A percentile compares a stretch with the other conserved stretches of the same genome.
Conservation (phyloP, 73 alveolate genomes). For the Paramecium biaurelia region DNA sequence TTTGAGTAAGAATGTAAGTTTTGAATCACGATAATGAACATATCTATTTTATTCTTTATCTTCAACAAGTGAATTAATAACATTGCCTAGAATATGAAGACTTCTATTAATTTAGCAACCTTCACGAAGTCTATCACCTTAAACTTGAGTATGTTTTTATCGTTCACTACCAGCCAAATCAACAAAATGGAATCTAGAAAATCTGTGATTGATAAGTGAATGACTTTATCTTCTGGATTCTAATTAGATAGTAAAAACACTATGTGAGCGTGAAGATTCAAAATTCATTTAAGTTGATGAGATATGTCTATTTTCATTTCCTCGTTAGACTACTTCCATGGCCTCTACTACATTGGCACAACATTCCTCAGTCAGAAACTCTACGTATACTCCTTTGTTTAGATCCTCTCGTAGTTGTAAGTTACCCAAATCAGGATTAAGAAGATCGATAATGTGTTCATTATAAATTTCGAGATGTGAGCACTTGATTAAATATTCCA, state of each 20-base stretch:
- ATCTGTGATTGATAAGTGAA: conserved; percentile 70
- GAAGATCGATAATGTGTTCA: conserved; percentile 92
- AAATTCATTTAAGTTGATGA: conserved; percentile 89
- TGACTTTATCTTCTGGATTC: conserved; percentile 67
- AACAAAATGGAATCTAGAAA: conserved; percentile 93
- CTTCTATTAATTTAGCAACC: conserved; percentile 96
- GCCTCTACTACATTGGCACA: conserved; percentile 83
- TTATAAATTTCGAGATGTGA: conserved; percentile 89
- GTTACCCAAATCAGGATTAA: conserved; percentile 74
- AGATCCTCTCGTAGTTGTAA: conserved; percentile 80
- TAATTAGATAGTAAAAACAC: conserved; percentile 88
- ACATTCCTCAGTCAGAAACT: conserved; percentile 80
- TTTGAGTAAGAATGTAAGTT: conserved; percentile 75
- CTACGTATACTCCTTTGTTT: conserved; percentile 78
- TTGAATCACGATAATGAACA: conserved; percentile 80
- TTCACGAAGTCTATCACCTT: conserved; percentile 89
- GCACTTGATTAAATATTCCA: conserved; percentile 88
- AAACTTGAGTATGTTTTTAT: conserved; percentile 89
- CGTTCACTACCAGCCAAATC: conserved; percentile 99
- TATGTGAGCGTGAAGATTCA: conserved; percentile 93
- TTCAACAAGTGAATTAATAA: conserved; percentile 69
- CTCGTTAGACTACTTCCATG: conserved; percentile 83
- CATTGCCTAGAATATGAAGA: conserved; percentile 91
- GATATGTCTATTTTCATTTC: conserved; percentile 90
- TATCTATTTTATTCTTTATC: conserved; percentile 43